Conservation (phyloP, 192 early-diverging fungal genomes). For the Mortierella claussenii region DNA sequence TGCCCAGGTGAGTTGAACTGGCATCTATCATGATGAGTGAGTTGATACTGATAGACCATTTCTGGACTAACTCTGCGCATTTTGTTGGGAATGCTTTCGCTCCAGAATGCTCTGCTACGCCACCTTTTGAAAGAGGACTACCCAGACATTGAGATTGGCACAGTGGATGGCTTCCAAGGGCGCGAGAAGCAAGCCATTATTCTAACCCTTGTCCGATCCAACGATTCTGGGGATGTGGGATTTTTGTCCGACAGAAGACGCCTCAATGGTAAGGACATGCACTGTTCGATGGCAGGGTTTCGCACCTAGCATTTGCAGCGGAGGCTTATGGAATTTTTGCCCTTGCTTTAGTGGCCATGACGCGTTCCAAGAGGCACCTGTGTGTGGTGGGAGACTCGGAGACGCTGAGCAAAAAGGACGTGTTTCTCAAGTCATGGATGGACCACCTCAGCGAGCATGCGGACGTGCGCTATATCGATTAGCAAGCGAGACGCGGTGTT, state of each 20-base stretch:
- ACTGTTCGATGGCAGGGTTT: neutral
- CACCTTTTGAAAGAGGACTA: conserved; percentile 61
- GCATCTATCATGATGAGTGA: neutral
- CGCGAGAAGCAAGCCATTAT: conserved; percentile 91
- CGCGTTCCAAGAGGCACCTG: conserved; percentile 85
- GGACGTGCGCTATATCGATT: conserved; percentile 61
- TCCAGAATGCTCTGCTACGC: conserved; percentile 41
- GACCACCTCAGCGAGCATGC: conserved; percentile 59
- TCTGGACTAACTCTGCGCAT: neutral
- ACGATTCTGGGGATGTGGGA: conserved; percentile 80
- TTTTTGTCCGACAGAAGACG: conserved; percentile 85
- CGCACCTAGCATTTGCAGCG: neutral
- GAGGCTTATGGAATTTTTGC: neutral
- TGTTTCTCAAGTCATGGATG: conserved; percentile 61
- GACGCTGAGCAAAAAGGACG: conserved; percentile 65
- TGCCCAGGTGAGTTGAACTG: conserved; percentile 69
- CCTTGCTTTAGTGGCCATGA: conserved; percentile 75
- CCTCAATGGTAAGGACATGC: conserved; percentile 70
- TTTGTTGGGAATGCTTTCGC: neutral
- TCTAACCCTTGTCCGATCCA: conserved; percentile 83
- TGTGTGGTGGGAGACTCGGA: conserved; percentile 84
- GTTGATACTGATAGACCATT: neutral
- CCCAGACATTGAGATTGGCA: conserved; percentile 80
- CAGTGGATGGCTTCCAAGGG: conserved; percentile 93
- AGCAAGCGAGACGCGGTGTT: neutral